Conservation (phyloP, 2,329 filamentous ascomycete genomes). For the Conoideocrella luteorostrata region DNA sequence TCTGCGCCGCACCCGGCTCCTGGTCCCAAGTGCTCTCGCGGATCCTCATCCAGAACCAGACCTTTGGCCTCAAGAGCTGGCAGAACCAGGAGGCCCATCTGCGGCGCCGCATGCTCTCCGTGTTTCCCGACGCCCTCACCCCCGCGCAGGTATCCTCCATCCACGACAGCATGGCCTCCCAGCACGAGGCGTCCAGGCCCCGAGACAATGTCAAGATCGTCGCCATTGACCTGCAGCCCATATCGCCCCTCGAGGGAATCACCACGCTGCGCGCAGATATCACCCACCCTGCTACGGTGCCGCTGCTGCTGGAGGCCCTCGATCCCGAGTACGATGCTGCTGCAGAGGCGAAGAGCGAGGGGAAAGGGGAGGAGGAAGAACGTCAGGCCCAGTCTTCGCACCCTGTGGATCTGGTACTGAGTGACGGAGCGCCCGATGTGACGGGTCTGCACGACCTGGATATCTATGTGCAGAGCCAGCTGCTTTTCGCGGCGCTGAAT, state of each 20-base stretch:
- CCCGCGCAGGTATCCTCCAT: not conserved
- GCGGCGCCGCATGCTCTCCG: conserved; percentile 52
- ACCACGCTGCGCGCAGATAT: conserved; percentile 91
- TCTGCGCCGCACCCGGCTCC: conserved; percentile 91
- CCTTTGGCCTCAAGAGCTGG: conserved; percentile 80
- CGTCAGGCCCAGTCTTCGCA: conserved; percentile 48
- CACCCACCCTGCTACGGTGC: conserved; percentile 91
- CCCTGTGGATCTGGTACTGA: conserved; percentile 88
- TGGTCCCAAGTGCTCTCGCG: conserved; percentile 97
- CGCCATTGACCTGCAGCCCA: conserved; percentile 91
- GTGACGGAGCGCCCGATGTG: conserved; percentile 92
- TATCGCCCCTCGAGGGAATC: conserved; percentile 88
- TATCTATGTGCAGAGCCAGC: conserved; percentile 94
- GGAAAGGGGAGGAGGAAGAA: conserved; percentile 22
- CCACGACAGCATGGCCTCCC: not conserved
- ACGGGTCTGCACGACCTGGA: conserved; percentile 95
- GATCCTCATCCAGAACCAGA: conserved; percentile 88
- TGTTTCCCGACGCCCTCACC: conserved; percentile 30
- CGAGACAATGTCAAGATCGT: conserved; percentile 84
- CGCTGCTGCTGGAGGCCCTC: conserved; percentile 76
- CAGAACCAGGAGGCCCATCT: conserved; percentile 71
- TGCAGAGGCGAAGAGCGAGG: conserved; percentile 25
- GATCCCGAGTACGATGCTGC: conserved; percentile 58
- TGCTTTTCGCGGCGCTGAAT: conserved; percentile 90
- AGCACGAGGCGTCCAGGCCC: conserved; percentile 25